Base-by-base conservation (phyloP, 2,329 filamentous ascomycete genomes). In the Penicillium sp. region DNA sequence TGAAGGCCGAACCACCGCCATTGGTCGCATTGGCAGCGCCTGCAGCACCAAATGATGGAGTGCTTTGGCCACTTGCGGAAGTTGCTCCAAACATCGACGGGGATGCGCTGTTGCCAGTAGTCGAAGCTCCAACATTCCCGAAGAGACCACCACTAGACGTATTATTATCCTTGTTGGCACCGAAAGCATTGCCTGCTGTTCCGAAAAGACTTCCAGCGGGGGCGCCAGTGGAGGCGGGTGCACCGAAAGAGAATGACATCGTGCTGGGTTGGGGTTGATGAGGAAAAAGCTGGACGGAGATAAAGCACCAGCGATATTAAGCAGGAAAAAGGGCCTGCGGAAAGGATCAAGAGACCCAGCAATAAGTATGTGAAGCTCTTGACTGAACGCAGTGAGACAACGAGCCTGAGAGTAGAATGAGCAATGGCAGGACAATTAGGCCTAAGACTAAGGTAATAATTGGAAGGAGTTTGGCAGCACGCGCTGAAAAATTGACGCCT, bases 241-340 rank as follows among this genome's bases (percentile, higher is more conserved):
- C 57, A 51, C 74, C 74, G 57, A 78, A 79, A 18, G 62, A 61
- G 52, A 71, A 70, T 8, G 67, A 61, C 67, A 73, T 75, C 58
- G 54, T 44, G 61, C 56, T 61, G 50, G 49, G 38, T 63, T 56
- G 40, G 55, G 53, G 9, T 27, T 44, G 46, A 44, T 26, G 51
- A 34, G 47, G 42, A 56, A 58, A 65, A 61, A 63, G 58, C 51
- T 39, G 53, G 50, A 47, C 35, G 47, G 47, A 51, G 47, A 49
- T 23, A 23, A 46, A 48, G 51, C 52, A 36, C 56, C 53, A 51
- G 54, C 51, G 49, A 60, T 53, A 54, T 47, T 53, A 32, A 50
- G 42, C 48, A 55, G 53, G 54, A 39, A 42, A 34, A 30, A 23
- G 40, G 43, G 50, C 56, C 60, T 63, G 58, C 54, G 35, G 47